Conservation (phyloP, 345 rosid species). For the Salix viminalis region DNA sequence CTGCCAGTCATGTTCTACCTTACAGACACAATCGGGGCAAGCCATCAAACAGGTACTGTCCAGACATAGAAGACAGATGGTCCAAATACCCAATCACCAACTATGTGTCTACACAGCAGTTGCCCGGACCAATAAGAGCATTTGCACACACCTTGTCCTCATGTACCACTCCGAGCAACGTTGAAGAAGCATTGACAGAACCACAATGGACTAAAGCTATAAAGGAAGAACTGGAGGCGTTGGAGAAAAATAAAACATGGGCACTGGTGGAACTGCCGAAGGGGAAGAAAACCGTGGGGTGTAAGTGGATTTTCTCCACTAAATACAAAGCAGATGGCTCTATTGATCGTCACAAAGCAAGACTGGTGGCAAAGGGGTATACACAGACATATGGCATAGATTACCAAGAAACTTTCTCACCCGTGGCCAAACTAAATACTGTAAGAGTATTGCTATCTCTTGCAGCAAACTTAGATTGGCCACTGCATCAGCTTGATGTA, state of each 20-base stretch:
- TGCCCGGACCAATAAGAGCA: neutral
- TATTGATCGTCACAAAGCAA: neutral
- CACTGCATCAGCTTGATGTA: too few species aligned
- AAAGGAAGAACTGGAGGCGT: neutral
- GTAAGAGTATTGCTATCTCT: too few species aligned
- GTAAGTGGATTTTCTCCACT: neutral
- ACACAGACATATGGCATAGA: too few species aligned
- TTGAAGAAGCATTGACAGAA: neutral
- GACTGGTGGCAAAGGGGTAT: too few species aligned
- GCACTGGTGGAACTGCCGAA: neutral
- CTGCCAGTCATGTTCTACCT: neutral
- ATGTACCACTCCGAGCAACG: accelerated
- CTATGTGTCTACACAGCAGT: neutral
- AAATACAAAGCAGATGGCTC: neutral
- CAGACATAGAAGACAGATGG: neutral
- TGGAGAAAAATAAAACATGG: neutral
- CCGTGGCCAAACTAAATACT: too few species aligned
- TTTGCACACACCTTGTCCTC: neutral
- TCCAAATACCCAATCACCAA: neutral
- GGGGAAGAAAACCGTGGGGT: neutral
- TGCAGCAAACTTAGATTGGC: neutral
- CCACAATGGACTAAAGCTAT: neutral
- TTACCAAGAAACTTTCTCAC: too few species aligned
- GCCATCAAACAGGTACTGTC: neutral
- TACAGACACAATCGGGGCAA: neutral